Percentiles rank a stretch among this genome's conserved stretches.
phyloP scores from a whole-genome alignment of 768 basidiomycete species.

The Boletus patriciae region DNA sequence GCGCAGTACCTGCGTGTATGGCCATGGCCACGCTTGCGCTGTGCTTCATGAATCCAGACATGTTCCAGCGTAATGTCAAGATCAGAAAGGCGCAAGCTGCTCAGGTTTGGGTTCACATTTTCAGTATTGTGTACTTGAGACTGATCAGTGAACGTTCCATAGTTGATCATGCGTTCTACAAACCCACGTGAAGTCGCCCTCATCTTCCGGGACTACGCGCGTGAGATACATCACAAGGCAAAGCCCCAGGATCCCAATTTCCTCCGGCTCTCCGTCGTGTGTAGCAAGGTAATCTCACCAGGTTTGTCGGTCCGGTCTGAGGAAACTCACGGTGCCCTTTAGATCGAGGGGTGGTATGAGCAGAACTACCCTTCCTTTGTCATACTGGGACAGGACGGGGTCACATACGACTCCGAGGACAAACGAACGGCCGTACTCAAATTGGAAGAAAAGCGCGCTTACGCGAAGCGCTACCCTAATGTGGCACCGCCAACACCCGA shows the following conservation, averaged over 20 bases:
- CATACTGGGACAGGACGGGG: constrained; percentile 18
- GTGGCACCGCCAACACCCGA: constrained; percentile 4
- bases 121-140: not conserved
- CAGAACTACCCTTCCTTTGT: constrained; percentile 94
- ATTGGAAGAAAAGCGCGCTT: constrained; percentile 44
- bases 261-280: constrained; percentile 77
- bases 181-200: constrained; percentile 90
- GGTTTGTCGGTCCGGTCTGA: not conserved
- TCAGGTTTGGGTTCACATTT: constrained; percentile 44
- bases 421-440: constrained; percentile 54
- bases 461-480: constrained; percentile 24
- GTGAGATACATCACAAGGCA: constrained; percentile 80
- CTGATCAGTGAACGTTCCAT: not conserved
- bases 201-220: constrained; percentile 81
- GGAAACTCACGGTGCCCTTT: constrained; percentile 11
- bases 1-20: constrained; percentile 93
- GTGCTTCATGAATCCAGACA: constrained; percentile 89
- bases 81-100: constrained; percentile 93
- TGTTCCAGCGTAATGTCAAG: constrained; percentile 89
- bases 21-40: constrained; percentile 90
- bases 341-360: constrained; percentile 95
- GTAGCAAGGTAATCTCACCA: constrained; percentile 62
- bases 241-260: constrained; percentile 83
- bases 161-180: constrained; percentile 91
- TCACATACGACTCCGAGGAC: constrained; percentile 50